Evolutionary conservation across 768 basidiomycete species (phyloP), one percentile per base, ranked within the genome.

Genomic region (Suillus occidentalis): DNA sequence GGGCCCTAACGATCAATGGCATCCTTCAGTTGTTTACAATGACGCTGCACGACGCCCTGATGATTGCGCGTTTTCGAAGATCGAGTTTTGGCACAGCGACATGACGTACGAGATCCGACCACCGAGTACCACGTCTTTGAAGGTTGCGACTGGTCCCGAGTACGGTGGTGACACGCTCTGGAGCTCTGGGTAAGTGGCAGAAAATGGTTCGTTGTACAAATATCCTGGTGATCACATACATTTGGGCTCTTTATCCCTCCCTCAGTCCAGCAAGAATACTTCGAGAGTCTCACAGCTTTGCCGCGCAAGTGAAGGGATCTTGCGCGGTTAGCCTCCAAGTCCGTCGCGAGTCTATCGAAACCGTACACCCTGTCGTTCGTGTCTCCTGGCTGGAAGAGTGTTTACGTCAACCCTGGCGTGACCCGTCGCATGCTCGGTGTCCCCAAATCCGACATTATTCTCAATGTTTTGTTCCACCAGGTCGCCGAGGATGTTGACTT

Each of bases 61-160:
- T 69, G 71, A 84, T 6, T 76, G 83, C 39, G 83, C 89, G 9
- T 94, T 90, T 72, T 84, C 89, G 14, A 89, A 89, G 72, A 68
- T 87, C 16, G 92, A 93, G 68, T 82, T 94, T 22, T 93, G 89
- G 88, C 92, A 94, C 76, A 86, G 88, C 3, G 94, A 95, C 74
- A 91, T 90, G 64, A 65, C 89, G 6, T 95, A 93, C 77, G 92
- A 95, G 75, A 71, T 89, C 18, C 90, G 91, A 70, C 91, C 90
- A n/a, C 92, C 92, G 1, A 84, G 89, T 69, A 81, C 86, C 39
- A 94, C 92, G 13, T 92, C 91, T 10, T 81, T 95, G 42, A 89
- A 91, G 71, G 74, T 94, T 56, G 81, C 92, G 72, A 86, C 88
- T n/a, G 82, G 84, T 4, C 92, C 90, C 0, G 87, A 87, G 65